phyloP scores from a whole-genome alignment of 495 filamentous ascomycete species.

The Antarctomyces pellizariae region DNA sequence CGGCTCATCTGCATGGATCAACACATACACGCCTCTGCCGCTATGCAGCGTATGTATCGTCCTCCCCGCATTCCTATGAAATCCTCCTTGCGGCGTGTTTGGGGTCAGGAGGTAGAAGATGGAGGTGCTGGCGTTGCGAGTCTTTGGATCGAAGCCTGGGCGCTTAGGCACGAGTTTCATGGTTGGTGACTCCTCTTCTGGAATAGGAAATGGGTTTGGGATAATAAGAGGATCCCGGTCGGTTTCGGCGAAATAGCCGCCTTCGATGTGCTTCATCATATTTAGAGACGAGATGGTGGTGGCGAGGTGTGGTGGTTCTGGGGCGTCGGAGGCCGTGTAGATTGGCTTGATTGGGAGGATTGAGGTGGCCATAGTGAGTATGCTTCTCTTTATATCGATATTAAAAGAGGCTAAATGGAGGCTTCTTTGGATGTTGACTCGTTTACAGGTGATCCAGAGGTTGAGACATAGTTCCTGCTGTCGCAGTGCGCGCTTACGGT shows the following conservation, averaged over 20 bases:
- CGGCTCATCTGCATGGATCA: slow-evolving; percentile 29
- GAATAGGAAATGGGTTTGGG: slow-evolving; percentile 23
- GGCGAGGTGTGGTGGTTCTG: slow-evolving; percentile 16
- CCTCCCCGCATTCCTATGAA: slow-evolving; percentile 33
- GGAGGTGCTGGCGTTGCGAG: slow-evolving; percentile 23
- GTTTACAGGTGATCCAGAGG: too few relatives aligned
- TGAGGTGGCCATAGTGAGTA: too few relatives aligned
- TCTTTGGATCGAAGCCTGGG: slow-evolving; percentile 15
- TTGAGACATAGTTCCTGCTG: too few relatives aligned
- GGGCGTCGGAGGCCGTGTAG: slow-evolving; percentile 10
- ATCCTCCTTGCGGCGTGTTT: slow-evolving; percentile 24
- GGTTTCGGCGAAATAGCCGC: slow-evolving; percentile 40
- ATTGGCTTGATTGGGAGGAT: slow-evolving; percentile 7
- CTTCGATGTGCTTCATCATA: slow-evolving; percentile 31
- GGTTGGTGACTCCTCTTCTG: slow-evolving; percentile 7
- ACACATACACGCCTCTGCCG: slow-evolving; percentile 34
- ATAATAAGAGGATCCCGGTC: slow-evolving; percentile 27
- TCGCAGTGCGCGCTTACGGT: too few relatives aligned
- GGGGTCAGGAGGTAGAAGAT: slow-evolving; percentile 44
- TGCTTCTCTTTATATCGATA: too few relatives aligned
- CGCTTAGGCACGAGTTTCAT: slow-evolving; percentile 9
- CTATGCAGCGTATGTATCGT: slow-evolving; percentile 38
- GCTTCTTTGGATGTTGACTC: too few relatives aligned
- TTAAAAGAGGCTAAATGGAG: too few relatives aligned
- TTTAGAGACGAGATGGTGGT: slow-evolving; percentile 20